A percentile compares a stretch with the other conserved stretches of the same genome.
phyloP scores from a whole-genome alignment of 2,329 filamentous ascomycete genomes.

The Coniella lustricola region DNA sequence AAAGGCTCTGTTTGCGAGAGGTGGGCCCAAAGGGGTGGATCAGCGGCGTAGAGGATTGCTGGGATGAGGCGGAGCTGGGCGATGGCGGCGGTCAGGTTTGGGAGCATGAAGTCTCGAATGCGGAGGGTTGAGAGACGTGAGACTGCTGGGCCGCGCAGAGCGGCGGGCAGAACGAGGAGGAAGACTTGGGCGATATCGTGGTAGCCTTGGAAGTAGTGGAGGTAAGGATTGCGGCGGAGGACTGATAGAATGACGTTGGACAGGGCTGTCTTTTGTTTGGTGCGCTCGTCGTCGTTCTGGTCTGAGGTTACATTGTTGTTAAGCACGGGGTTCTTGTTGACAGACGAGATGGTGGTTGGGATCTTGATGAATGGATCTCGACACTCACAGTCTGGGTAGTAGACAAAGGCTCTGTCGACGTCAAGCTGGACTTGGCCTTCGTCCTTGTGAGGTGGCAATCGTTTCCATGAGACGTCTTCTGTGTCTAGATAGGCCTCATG shows the following conservation, averaged over 20 bases:
- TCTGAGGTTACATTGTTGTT: conserved; percentile 35
- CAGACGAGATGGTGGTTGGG: not conserved
- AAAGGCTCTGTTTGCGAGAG: conserved; percentile 76
- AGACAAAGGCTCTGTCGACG: conserved; percentile 93
- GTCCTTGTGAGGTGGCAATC: conserved; percentile 71
- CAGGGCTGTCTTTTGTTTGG: conserved; percentile 66
- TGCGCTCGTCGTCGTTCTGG: conserved; percentile 61
- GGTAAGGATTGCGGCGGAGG: conserved; percentile 70
- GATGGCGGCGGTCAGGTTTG: conserved; percentile 71
- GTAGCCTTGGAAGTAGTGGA: conserved; percentile 97
- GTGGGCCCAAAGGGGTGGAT: conserved; percentile 66
- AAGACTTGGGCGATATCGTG: conserved; percentile 98
- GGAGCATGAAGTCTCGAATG: conserved; percentile 97
- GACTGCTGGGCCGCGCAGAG: conserved; percentile 55
- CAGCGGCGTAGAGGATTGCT: conserved; percentile 66
- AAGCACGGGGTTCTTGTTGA: not conserved
- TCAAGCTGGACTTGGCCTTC: conserved; percentile 89
- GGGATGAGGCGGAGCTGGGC: conserved; percentile 83
- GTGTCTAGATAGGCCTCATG: conserved; percentile 17
- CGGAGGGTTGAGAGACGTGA: conserved; percentile 80
- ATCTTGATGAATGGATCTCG: not conserved
- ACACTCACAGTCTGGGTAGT: conserved; percentile 74
- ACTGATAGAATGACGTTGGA: conserved; percentile 74
- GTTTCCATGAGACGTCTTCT: conserved; percentile 40
- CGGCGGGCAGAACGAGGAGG: conserved; percentile 69